These are phyloP conservation scores for Zymoseptoria crescenta DNA, from an alignment of 2,329 filamentous ascomycete species.

Conservation along the genomic window DNA sequence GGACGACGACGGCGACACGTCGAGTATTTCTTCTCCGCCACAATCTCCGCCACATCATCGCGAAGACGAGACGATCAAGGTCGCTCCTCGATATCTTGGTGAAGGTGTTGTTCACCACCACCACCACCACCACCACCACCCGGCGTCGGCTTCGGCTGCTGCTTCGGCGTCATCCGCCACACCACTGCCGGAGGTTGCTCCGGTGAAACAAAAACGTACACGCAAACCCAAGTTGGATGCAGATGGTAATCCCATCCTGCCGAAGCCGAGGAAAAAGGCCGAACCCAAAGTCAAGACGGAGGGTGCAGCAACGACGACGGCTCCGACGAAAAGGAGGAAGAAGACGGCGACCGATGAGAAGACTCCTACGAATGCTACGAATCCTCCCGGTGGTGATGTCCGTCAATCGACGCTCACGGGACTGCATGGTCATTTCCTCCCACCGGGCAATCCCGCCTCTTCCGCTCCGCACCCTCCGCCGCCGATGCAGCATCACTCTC, in stretches of 20 bases:
- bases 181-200: slow-evolving; percentile 26
- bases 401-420: slow-evolving; percentile 37
- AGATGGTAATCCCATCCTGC: slow-evolving; percentile 34
- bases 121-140: too few species aligned
- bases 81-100: slow-evolving; percentile 22
- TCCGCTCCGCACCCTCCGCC: slow-evolving; percentile 7
- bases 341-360: slow-evolving; percentile 15
- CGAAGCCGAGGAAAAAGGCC: slow-evolving; percentile 37
- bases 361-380: slow-evolving; percentile 12
- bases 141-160: slow-evolving; percentile 21
- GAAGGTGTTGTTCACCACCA: slow-evolving; percentile 27
- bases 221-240: slow-evolving; percentile 33
- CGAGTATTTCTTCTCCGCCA: slow-evolving; percentile 22
- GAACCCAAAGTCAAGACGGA: slow-evolving; percentile 40
- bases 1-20: slow-evolving; percentile 1
- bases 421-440: slow-evolving; percentile 28
- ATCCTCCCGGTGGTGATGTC: slow-evolving; percentile 13
- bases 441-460: slow-evolving; percentile 14
- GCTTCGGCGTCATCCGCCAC: slow-evolving; percentile 14
- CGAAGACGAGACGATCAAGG: slow-evolving; percentile 20
- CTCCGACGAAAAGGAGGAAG: slow-evolving; percentile 42
- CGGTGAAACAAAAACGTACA: slow-evolving; percentile 30
- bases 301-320: slow-evolving; percentile 28
- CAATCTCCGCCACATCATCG: slow-evolving; percentile 17
- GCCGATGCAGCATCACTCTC: slow-evolving; percentile 21